Evolutionary conservation across 2,329 filamentous ascomycete genomes (phyloP).

Genomic region (Aspergillus candidus): DNA sequence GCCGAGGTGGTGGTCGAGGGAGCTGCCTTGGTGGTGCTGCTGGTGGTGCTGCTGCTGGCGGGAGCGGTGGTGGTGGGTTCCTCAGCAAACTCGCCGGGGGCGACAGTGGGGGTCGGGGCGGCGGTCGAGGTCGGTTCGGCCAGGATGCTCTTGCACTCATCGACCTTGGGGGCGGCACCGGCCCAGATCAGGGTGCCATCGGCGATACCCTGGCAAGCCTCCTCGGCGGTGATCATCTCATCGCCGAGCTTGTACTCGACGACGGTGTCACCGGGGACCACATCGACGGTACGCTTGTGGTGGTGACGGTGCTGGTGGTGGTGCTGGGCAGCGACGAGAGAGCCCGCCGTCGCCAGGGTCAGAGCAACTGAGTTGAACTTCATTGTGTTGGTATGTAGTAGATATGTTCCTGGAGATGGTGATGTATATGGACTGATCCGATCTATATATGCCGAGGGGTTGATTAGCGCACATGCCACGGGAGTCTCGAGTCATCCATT

Average conservation of each 20-base stretch:
- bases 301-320: constrained; percentile 39
- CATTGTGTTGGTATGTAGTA: constrained; percentile 25
- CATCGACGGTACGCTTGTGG: constrained; percentile 38
- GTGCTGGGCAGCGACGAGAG: constrained; percentile 39
- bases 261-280: constrained; percentile 56
- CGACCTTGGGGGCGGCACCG: constrained; percentile 54
- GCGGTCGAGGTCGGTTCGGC: constrained; percentile 30
- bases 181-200: constrained; percentile 62
- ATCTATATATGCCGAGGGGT: constrained; percentile 5
- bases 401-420: not conserved
- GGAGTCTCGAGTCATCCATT: too few species aligned
- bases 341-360: constrained; percentile 39
- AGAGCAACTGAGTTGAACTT: constrained; percentile 37
- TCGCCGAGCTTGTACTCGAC: constrained; percentile 68
- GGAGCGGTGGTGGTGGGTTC: constrained; percentile 26
- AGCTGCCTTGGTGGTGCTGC: constrained; percentile 16
- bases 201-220: constrained; percentile 66
- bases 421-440: not conserved
- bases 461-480: not conserved
- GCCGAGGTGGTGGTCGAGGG: constrained; percentile 12
- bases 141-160: constrained; percentile 40
- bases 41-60: constrained; percentile 18
- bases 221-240: constrained; percentile 32
- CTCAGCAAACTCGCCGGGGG: constrained; percentile 48
- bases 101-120: constrained; percentile 24